phyloP scores from a whole-genome alignment of 1,284 basidiomycete species.

The Singerocomus rubriflavus region DNA sequence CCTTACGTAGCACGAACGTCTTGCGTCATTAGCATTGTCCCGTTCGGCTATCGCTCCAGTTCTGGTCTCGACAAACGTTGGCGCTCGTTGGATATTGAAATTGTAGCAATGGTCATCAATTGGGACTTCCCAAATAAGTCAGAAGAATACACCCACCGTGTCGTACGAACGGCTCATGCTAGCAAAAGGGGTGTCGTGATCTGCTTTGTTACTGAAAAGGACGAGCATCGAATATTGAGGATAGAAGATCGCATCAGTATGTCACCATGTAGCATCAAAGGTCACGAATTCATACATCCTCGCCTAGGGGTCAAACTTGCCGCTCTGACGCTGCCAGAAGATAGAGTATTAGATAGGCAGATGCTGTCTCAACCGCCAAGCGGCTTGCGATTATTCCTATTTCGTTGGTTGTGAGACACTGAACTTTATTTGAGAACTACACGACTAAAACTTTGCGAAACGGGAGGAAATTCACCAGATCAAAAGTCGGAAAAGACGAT shows the following conservation, averaged over 20 bases:
- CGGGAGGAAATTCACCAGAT: constrained; percentile 77
- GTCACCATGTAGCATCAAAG: constrained; percentile 26
- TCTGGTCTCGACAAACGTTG: constrained; percentile 93
- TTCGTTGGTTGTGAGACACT: constrained; percentile 2
- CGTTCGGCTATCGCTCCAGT: constrained; percentile 86
- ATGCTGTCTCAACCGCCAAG: constrained; percentile 88
- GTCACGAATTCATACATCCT: neutral
- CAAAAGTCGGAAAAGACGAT: constrained; percentile 49
- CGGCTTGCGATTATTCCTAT: constrained; percentile 79
- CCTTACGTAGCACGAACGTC: constrained; percentile 85
- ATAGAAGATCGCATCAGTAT: constrained; percentile 88
- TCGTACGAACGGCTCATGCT: constrained; percentile 90
- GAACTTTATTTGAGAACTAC: constrained; percentile 64
- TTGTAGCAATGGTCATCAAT: constrained; percentile 93
- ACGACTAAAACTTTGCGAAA: constrained; percentile 89
- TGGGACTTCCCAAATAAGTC: constrained; percentile 89
- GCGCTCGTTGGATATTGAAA: constrained; percentile 93
- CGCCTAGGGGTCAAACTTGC: constrained; percentile 65
- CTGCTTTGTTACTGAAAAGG: constrained; percentile 92
- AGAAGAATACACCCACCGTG: constrained; percentile 79
- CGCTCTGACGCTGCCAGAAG: constrained; percentile 78
- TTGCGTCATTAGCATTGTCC: constrained; percentile 85
- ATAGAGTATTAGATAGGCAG: constrained; percentile 79
- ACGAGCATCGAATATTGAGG: constrained; percentile 79
- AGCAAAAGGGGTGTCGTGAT: constrained; percentile 87